Conservation (phyloP, 441 rosid species). For the Populus hybrid region DNA sequence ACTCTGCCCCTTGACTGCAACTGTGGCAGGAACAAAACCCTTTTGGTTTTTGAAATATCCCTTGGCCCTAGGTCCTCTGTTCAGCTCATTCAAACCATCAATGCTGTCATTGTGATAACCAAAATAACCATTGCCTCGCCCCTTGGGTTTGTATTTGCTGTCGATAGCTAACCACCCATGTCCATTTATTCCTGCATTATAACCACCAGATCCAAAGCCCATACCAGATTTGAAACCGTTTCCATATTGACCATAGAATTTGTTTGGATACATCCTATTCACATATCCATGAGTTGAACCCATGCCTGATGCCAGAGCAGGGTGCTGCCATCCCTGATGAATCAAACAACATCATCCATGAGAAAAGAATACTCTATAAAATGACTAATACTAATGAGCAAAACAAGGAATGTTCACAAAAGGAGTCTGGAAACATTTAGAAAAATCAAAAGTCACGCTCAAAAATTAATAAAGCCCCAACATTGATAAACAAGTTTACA, state of each 20-base stretch:
- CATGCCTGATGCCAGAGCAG: slow-evolving; percentile 46
- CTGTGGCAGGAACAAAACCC: slow-evolving; percentile 33
- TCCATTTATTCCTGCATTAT: slow-evolving; percentile 57
- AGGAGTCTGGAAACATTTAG: background rate
- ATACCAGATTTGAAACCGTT: slow-evolving; percentile 57
- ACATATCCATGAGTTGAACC: slow-evolving; percentile 51
- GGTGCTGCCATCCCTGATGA: slow-evolving; percentile 53
- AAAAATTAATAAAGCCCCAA: background rate
- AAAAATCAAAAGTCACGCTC: no score
- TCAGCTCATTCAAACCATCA: slow-evolving; percentile 83
- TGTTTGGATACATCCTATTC: slow-evolving; percentile 64
- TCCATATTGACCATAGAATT: slow-evolving; percentile 66
- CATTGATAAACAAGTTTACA: background rate
- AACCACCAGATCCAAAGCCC: slow-evolving; percentile 62
- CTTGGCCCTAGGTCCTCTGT: slow-evolving; percentile 87
- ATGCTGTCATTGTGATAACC: slow-evolving; percentile 56
- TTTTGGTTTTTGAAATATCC: slow-evolving; percentile 53
- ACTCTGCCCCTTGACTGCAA: slow-evolving; percentile 5
- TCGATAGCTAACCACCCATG: slow-evolving; percentile 63
- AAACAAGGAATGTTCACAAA: background rate
- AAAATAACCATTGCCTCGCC: slow-evolving; percentile 61
- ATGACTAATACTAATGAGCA: background rate
- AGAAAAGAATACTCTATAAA: background rate
- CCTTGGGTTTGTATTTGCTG: slow-evolving; percentile 59
- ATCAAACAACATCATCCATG: background rate